Evolutionary conservation across 306 rosid species (phyloP).

Genomic region (Nissolia schottii): DNA sequence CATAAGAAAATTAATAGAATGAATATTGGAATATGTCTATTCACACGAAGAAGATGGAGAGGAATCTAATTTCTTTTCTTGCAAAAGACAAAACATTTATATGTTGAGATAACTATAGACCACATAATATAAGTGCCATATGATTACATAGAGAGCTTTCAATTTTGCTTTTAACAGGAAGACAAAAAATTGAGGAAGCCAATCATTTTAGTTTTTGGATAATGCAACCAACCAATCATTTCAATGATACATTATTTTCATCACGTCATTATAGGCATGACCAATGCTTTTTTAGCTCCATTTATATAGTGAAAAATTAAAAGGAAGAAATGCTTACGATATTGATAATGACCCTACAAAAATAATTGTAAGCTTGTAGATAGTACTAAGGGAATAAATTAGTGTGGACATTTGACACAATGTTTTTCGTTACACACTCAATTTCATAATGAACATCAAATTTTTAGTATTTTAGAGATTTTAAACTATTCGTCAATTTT

Average conservation of each 20-base stretch:
- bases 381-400: no score
- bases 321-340: conserved; percentile 2
- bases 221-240: conserved; percentile 36
- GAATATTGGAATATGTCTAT: conserved; percentile 21
- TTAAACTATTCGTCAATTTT: no score
- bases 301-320: not conserved
- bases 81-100: conserved; percentile 22
- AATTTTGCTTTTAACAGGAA: conserved; percentile 12
- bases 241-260: conserved; percentile 17
- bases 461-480: no score
- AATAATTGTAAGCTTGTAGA: no score
- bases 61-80: conserved; percentile 31
- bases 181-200: conserved; percentile 24
- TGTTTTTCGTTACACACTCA: no score
- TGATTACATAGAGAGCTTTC: conserved; percentile 25
- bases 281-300: conserved; percentile 20
- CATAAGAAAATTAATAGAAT: conserved; percentile 22
- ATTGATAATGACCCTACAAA: not conserved
- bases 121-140: not conserved
- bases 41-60: not conserved
- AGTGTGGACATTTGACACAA: no score
- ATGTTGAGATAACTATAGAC: not conserved
- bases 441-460: no score
- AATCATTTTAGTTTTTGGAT: conserved; percentile 2
- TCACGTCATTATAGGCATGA: conserved; percentile 28